Percentiles rank a stretch among this genome's conserved stretches.
Evolutionary conservation across 306 rosid species (phyloP).

Genomic region (Sophora flavescens): DNA sequence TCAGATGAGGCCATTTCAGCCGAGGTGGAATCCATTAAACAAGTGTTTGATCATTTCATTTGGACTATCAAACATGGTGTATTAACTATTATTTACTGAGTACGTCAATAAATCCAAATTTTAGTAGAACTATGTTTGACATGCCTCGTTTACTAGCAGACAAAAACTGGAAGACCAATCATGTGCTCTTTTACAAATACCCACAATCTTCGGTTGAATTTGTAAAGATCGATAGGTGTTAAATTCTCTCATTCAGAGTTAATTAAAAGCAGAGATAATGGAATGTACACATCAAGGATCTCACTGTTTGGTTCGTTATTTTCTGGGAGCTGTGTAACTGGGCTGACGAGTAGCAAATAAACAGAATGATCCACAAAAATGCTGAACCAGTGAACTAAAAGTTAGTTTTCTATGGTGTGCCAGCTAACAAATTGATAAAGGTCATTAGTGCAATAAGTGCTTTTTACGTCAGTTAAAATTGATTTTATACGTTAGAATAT

Average conservation of each 20-base stretch:
- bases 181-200: not conserved
- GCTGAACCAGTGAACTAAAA: not conserved
- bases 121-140: not conserved
- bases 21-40: not conserved
- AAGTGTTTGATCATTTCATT: not conserved
- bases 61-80: not conserved
- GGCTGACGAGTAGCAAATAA: not conserved
- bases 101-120: not conserved
- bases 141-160: not conserved
- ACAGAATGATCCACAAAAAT: not conserved
- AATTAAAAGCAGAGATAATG: constrained; percentile 14
- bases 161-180: not conserved
- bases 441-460: no score
- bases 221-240: not conserved
- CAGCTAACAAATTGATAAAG: not conserved
- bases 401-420: not conserved
- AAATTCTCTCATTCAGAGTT: not conserved
- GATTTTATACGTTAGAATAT: no score
- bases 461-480: no score
- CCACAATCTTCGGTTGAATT: not conserved
- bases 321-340: not conserved
- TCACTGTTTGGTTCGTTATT: not conserved
- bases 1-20: not conserved
- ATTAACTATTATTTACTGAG: not conserved
- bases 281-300: constrained; percentile 8